These are phyloP conservation scores for Lonicera japonica DNA, from an alignment of 129 eudicot species.

Conservation along the genomic window DNA sequence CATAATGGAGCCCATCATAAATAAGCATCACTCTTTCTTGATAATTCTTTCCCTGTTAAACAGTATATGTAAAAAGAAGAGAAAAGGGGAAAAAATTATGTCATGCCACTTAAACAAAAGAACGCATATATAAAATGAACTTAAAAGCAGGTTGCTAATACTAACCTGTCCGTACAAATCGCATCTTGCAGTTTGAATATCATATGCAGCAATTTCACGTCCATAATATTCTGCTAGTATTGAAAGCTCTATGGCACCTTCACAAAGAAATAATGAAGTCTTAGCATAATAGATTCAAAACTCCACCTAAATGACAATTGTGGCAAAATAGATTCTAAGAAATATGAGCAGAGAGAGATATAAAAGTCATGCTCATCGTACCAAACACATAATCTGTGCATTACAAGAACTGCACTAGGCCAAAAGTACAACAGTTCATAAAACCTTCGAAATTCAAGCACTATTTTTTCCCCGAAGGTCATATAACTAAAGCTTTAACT, in stretches of 20 bases:
- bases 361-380: no score
- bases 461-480: no score
- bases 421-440: no score
- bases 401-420: no score
- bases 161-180: conserved; percentile 98
- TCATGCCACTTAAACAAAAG: not conserved
- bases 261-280: conserved; percentile 13
- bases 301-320: not conserved
- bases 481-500: no score
- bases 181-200: conserved; percentile 94
- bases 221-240: conserved; percentile 85
- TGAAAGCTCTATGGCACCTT: conserved; percentile 98
- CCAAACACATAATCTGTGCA: no score
- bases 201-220: conserved; percentile 96
- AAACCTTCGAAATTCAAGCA: no score
- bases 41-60: conserved; percentile 62
- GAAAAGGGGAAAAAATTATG: not conserved
- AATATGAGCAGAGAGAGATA: no score
- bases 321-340: not conserved
- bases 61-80: not conserved
- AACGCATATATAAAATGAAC: not conserved
- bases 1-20: conserved; percentile 96
- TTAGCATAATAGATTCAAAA: not conserved
- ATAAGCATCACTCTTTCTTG: conserved; percentile 88
- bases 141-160: not conserved